Evolutionary conservation across 2,329 filamentous ascomycete genomes (phyloP).

Genomic region (Pyricularia sp.): DNA sequence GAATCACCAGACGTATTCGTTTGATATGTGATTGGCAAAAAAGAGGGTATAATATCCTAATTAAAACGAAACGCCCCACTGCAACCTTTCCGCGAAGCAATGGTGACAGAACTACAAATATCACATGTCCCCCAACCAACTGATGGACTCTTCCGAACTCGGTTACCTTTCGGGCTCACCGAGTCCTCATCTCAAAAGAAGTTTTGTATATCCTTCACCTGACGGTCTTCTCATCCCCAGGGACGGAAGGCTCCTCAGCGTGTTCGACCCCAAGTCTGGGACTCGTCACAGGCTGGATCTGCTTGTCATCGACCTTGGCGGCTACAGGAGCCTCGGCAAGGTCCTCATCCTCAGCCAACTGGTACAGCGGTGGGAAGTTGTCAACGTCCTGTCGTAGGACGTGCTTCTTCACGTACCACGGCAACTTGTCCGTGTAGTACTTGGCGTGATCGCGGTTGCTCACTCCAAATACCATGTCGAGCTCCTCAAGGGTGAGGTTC

Average conservation of each 20-base stretch:
- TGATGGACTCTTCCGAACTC: no score
- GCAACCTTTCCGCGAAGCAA: neutral
- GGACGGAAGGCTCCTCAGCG: neutral
- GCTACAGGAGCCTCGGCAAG: slow-evolving; percentile 7
- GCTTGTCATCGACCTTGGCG: neutral
- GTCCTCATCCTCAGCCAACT: neutral
- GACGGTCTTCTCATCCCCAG: neutral
- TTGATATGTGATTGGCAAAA: neutral
- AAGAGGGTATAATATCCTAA: neutral
- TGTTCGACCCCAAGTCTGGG: neutral
- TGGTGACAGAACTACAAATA: neutral
- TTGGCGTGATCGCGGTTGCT: slow-evolving; percentile 3
- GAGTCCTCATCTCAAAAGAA: no score
- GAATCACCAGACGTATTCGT: neutral
- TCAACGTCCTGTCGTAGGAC: slow-evolving; percentile 3
- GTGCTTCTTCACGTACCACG: slow-evolving; percentile 4
- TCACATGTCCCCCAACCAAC: no score
- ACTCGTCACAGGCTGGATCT: neutral
- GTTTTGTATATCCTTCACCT: neutral
- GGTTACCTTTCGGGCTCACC: no score
- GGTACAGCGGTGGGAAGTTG: slow-evolving; percentile 1
- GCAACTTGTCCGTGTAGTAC: slow-evolving; percentile 4
- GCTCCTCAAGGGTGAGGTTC: slow-evolving; percentile 26
- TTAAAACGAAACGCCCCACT: neutral
- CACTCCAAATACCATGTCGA: slow-evolving; percentile 22